Base-by-base conservation (phyloP, 257 asterid species). In the Gentiana macrophylla region DNA sequence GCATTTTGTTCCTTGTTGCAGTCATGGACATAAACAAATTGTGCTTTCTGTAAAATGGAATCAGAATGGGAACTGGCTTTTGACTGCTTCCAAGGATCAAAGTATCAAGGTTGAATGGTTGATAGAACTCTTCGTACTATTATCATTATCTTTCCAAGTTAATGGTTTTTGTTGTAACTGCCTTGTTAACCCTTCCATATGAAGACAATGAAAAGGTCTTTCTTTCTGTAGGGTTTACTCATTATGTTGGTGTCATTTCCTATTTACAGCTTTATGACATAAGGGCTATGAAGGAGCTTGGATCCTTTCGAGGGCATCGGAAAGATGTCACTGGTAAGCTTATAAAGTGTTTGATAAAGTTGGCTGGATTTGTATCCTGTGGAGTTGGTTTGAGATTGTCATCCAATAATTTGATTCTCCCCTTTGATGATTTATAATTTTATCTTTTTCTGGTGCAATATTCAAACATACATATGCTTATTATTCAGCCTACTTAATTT, bases 281-380 rank as follows among this genome's bases (percentile, higher is more conserved):
- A 77, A 84, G 98, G 78, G 85, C 95, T 35, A 92, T 92, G 98
- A 92, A 88, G 84, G 98, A 92, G 81, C 93, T 92, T 50, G 90
- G 88, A 70, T 83, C 98, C 57, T 92, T 92, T 63, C 95, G 95
- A 49, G 98, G 98, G 67, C 98, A 92, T 72, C 77, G 70, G 62
- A 92, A 88, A 79, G 98, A 92, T 67, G 95, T 92, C 56, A 92
- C 97, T 54, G 79, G 98, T 90, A 79, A 59, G 72, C 32, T 13
- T 34, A 12, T 46, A 1, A 15, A 3, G 37, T 32, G 4, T 3
- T 37, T 33, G 53, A 13, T 52, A 52, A 52, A 6, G 8, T 6
- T 44, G 44, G 37, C 43, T 33, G 15, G 8, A 5, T 44, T 43
- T 2, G 24, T n/a, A 41, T 11, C 1, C 9, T 4, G 37, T 35